Evolutionary conservation across 1,284 basidiomycete genomes (phyloP).

Genomic region (Anthracocystis setariae): DNA sequence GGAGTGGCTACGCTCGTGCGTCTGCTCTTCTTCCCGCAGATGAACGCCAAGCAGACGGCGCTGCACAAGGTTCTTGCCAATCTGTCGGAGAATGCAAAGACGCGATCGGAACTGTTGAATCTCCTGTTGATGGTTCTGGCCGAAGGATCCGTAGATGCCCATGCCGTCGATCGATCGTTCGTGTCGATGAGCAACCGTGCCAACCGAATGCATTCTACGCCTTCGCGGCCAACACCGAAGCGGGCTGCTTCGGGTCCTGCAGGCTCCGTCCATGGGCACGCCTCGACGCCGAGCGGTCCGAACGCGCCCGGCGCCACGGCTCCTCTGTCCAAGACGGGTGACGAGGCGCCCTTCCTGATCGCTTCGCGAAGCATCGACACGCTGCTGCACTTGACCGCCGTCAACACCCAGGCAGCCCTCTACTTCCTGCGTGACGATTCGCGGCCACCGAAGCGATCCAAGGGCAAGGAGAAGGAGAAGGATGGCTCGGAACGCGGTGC

Average conservation of each 20-base stretch:
- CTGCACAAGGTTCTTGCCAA: constrained; percentile 92
- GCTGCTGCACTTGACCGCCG: constrained; percentile 55
- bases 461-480: constrained; percentile 58
- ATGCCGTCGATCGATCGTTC: constrained; percentile 91
- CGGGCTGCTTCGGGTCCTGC: constrained; percentile 44
- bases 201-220: constrained; percentile 51
- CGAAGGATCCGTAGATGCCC: constrained; percentile 91
- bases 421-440: constrained; percentile 65
- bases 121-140: constrained; percentile 90
- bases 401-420: constrained; percentile 59
- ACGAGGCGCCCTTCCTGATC: constrained; percentile 66
- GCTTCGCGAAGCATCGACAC: constrained; percentile 64
- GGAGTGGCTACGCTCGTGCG: constrained; percentile 90
- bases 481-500: constrained; percentile 27
- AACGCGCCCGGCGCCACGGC: constrained; percentile 28
- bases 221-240: constrained; percentile 51
- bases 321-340: constrained; percentile 64
- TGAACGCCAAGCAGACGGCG: constrained; percentile 79
- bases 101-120: constrained; percentile 90
- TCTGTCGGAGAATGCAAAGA: constrained; percentile 92
- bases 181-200: constrained; percentile 76
- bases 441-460: constrained; percentile 47
- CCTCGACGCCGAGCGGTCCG: constrained; percentile 12
- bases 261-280: constrained; percentile 18
- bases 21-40: constrained; percentile 94